Evolutionary conservation across 345 rosid species (phyloP).

Genomic region (Eucalyptus curtisii): DNA sequence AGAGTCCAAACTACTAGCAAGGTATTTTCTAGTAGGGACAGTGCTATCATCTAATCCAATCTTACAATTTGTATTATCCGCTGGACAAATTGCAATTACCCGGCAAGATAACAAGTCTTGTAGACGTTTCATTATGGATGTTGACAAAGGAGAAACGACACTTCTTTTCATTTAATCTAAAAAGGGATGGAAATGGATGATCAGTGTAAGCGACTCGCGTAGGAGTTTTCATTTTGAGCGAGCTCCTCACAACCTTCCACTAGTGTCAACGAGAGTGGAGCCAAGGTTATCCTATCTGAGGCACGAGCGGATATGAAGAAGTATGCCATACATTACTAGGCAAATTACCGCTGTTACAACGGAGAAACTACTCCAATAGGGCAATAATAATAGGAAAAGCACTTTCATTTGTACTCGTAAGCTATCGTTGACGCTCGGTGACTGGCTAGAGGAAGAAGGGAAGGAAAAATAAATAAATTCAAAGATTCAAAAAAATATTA

Average conservation of each 20-base stretch:
- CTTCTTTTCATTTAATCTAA: neutral
- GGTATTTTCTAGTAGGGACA: neutral
- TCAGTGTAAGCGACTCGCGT: neutral
- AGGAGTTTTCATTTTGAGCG: neutral
- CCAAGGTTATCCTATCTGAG: neutral
- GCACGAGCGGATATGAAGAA: too few species aligned
- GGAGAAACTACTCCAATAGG: neutral
- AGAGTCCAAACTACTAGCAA: neutral
- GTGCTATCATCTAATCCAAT: neutral
- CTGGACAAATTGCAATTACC: neutral
- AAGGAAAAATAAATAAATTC: too few species aligned
- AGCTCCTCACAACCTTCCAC: neutral
- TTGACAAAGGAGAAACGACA: neutral
- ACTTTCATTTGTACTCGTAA: neutral
- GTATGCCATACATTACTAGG: neutral
- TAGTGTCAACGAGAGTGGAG: neutral
- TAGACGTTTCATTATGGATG: neutral
- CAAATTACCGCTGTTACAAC: neutral
- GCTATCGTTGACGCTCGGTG: fast-evolving
- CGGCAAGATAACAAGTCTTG: neutral
- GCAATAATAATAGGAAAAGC: neutral
- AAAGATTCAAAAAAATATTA: too few species aligned
- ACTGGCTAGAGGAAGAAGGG: too few species aligned
- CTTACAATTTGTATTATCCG: neutral
- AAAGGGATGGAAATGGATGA: neutral